These are phyloP conservation scores for Penicillium cosmopolitanum DNA, from an alignment of 495 filamentous ascomycete genomes.

Conservation along the genomic window DNA sequence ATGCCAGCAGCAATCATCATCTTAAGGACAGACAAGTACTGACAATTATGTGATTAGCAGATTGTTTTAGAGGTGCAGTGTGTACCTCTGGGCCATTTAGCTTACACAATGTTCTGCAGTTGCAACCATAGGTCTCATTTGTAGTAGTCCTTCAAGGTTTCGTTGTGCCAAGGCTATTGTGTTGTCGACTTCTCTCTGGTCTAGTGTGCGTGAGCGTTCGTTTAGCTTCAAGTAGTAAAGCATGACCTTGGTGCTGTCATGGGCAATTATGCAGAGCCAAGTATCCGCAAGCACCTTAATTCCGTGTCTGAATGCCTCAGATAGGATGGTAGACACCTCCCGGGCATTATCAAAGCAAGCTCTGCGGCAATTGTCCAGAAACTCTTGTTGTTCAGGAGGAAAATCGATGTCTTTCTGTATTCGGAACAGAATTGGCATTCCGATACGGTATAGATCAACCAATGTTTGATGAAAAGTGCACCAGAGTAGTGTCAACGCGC, in stretches of 20 bases:
- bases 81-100: neutral
- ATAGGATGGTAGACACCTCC: constrained; percentile 17
- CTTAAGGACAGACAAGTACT: constrained; percentile 24
- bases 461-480: constrained; percentile 24
- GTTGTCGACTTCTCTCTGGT: constrained; percentile 10
- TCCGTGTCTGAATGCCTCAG: constrained; percentile 20
- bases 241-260: constrained; percentile 25
- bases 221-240: constrained; percentile 20
- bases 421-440: constrained; percentile 20
- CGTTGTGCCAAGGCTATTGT: constrained; percentile 14
- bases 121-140: constrained; percentile 27
- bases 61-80: neutral
- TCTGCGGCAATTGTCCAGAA: constrained; percentile 18
- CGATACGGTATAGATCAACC: constrained; percentile 27
- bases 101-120: constrained; percentile 28
- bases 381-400: constrained; percentile 17
- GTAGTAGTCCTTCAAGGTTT: constrained; percentile 22
- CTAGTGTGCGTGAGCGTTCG: neutral
- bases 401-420: constrained; percentile 17
- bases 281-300: constrained; percentile 24
- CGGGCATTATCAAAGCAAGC: constrained; percentile 19
- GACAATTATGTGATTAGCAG: neutral
- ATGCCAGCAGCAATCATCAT: constrained; percentile 25
- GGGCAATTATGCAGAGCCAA: constrained; percentile 25
- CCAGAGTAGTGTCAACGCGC: constrained; percentile 23